Evolutionary conservation across 768 basidiomycete species (phyloP), one percentile per base, ranked within the genome.

Genomic region (Astraeus odoratus): DNA sequence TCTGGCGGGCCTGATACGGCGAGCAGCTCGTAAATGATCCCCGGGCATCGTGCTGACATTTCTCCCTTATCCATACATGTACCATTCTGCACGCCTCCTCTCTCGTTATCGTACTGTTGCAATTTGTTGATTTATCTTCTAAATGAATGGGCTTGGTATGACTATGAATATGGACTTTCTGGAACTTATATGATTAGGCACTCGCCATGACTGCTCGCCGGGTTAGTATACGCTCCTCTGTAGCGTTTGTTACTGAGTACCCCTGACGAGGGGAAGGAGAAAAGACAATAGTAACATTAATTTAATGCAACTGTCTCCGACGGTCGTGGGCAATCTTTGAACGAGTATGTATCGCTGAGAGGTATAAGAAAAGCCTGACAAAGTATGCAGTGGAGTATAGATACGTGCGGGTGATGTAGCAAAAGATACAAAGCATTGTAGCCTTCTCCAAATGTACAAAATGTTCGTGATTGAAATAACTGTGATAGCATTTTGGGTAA

Each of bases 1-100:
- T 47, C 47, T 90, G 44, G 84, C 87, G 61, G 70, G 78, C 68
- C 70, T 90, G 59, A 74, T 92, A 78, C 86, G 89, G 80, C 87
- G 86, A 78, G 83, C 87, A 64, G 56, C 63, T 51, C 75, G 75
- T 65, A 77, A 56, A 64, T 68, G 45, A 66, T 42, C 41, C 38
- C 26, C 31, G 40, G 45, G 8, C 36, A 31, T 36, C 25, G 20
- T 39, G 34, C 59, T 52, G 43, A 62, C 49, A 25, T 47, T 18
- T 41, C 44, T 42, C 44, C 34, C 48, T 37, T 48, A 51, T 23
- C 9, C 22, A 24, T 15, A 24, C 37, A 24, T 39, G 37, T n/a
- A 39, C 40, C 42, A 35, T 37, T 40, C 40, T 46, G 24, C 43
- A 29, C 33, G 16, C n/a, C 25, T 18, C 48, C 34, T n/a, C n/a